Evolutionary conservation across 441 rosid species (phyloP).

Genomic region (Adansonia madagascariensis): DNA sequence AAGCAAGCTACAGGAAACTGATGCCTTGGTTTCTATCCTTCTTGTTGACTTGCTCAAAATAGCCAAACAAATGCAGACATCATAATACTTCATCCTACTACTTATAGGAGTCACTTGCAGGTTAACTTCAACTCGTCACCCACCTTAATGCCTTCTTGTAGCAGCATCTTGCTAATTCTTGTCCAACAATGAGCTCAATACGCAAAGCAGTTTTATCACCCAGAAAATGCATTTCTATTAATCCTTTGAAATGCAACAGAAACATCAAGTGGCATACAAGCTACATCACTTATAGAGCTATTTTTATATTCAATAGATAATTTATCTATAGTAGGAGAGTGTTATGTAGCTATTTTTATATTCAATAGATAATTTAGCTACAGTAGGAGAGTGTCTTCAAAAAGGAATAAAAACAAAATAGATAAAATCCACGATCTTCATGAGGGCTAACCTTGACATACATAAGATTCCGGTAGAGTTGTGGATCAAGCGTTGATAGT

Average conservation of each 20-base stretch:
- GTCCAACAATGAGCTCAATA: slow-evolving; percentile 30
- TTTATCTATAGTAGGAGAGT: neutral
- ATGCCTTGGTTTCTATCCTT: slow-evolving; percentile 1
- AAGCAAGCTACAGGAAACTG: slow-evolving; percentile 17
- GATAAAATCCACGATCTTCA: slow-evolving; percentile 1
- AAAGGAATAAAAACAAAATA: neutral
- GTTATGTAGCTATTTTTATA: neutral
- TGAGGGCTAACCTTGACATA: slow-evolving; percentile 83
- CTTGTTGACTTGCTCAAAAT: slow-evolving; percentile 17
- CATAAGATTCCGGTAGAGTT: slow-evolving; percentile 89
- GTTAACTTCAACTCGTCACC: neutral
- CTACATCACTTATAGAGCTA: neutral
- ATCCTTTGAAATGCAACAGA: slow-evolving; percentile 8
- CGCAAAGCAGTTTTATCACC: slow-evolving; percentile 20
- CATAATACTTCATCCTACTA: neutral
- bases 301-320: neutral
- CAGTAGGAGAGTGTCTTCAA: neutral
- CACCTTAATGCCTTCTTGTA: slow-evolving; percentile 21
- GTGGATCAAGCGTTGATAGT: slow-evolving; percentile 95
- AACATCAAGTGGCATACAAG: slow-evolving; percentile 5
- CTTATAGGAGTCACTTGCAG: neutral
- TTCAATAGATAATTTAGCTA: neutral
- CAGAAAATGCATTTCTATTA: slow-evolving; percentile 14
- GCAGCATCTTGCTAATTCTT: slow-evolving; percentile 22
- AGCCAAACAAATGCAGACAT: slow-evolving; percentile 1